These are phyloP conservation scores for Claviceps sp. DNA, from an alignment of 2,329 filamentous ascomycete species.

Conservation along the genomic window DNA sequence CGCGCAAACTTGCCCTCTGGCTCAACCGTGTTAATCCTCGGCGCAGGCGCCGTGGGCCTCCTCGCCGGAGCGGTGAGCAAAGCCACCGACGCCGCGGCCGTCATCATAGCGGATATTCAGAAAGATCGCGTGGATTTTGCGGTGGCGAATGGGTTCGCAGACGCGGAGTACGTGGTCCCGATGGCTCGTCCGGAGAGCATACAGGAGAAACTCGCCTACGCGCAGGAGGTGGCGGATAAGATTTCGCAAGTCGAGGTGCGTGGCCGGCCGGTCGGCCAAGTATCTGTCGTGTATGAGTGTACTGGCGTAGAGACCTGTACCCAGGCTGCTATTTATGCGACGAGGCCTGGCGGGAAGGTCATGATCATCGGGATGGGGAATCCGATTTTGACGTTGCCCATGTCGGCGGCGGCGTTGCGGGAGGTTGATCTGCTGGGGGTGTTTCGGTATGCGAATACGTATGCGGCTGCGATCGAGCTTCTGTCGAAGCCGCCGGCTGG, in stretches of 20 bases:
- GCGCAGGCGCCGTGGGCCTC: constrained; percentile 48
- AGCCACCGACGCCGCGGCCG: constrained; percentile 27
- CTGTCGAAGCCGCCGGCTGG: constrained; percentile 32
- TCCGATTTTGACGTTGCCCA: constrained; percentile 54
- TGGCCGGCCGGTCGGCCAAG: constrained; percentile 42
- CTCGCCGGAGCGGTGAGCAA: constrained; percentile 45
- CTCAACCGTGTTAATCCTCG: constrained; percentile 39
- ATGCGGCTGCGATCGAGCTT: constrained; percentile 41
- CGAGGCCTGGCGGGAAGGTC: constrained; percentile 54
- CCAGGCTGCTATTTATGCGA: constrained; percentile 59
- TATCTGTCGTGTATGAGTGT: constrained; percentile 61
- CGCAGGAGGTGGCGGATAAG: constrained; percentile 33
- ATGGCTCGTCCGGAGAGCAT: constrained; percentile 32
- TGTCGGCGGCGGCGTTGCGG: constrained; percentile 53
- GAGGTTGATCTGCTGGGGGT: constrained; percentile 61
- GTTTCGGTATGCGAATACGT: constrained; percentile 65
- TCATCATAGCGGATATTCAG: constrained; percentile 44
- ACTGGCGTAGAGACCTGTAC: constrained; percentile 67
- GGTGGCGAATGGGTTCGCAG: constrained; percentile 40
- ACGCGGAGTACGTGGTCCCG: constrained; percentile 36
- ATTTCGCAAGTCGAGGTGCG: constrained; percentile 23
- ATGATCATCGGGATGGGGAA: constrained; percentile 62
- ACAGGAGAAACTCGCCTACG: constrained; percentile 40
- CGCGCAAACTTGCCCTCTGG: constrained; percentile 29
- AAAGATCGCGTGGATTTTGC: constrained; percentile 45